phyloP scores from a whole-genome alignment of 1,284 basidiomycete species.

The Moesziomyces sp. region DNA sequence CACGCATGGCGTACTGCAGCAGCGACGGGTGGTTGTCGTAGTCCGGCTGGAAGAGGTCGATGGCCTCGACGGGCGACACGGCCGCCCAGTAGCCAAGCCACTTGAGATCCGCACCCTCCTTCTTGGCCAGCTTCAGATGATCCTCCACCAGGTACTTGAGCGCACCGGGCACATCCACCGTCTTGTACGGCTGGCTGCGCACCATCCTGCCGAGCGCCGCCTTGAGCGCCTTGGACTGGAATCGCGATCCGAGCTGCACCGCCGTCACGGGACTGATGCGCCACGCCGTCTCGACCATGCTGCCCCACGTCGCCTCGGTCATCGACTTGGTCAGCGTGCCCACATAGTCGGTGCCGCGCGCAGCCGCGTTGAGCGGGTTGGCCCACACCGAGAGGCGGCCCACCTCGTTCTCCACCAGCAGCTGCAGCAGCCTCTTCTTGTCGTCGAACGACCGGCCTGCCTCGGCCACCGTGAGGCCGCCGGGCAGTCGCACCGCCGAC shows the following conservation, averaged over 20 bases:
- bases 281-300: constrained; percentile 81
- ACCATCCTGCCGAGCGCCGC: constrained; percentile 82
- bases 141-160: constrained; percentile 83
- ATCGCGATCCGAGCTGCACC: constrained; percentile 84
- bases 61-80: constrained; percentile 78
- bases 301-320: constrained; percentile 77
- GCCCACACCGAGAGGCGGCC: constrained; percentile 87
- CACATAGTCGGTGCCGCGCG: constrained; percentile 71
- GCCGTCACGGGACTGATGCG: constrained; percentile 83
- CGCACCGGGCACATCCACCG: constrained; percentile 81
- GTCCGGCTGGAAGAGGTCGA: constrained; percentile 61
- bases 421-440: constrained; percentile 71
- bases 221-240: constrained; percentile 76
- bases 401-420: constrained; percentile 91
- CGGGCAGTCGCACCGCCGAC: constrained; percentile 42
- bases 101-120: constrained; percentile 69
- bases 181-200: constrained; percentile 77
- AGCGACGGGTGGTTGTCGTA: constrained; percentile 81
- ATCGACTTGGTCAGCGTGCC: constrained; percentile 68
- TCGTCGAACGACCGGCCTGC: constrained; percentile 33
- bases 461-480: constrained; percentile 48
- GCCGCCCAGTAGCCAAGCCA: constrained; percentile 88
- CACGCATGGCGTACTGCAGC: constrained; percentile 95
- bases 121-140: constrained; percentile 77
- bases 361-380: constrained; percentile 81